phyloP scores from a whole-genome alignment of 116 monocot genomes.

The Posidonia oceanica region DNA sequence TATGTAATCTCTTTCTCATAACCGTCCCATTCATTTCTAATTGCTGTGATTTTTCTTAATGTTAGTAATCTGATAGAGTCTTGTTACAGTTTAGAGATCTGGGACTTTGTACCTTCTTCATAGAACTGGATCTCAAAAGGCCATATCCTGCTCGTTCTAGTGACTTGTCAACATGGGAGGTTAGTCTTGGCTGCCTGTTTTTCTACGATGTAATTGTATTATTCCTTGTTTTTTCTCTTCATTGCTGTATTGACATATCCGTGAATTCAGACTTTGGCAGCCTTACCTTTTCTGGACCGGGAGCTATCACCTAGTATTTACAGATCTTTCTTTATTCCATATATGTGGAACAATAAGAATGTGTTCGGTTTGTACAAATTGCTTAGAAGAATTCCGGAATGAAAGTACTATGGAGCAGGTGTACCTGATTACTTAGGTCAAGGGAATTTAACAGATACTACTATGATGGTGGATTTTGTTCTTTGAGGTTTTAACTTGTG shows the following conservation, averaged over 20 bases:
- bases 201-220: not conserved
- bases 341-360: constrained; percentile 66
- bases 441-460: too few species aligned
- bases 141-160: constrained; percentile 62
- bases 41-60: not conserved
- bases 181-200: constrained; percentile 10
- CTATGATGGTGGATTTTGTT: too few species aligned
- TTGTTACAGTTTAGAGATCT: constrained; percentile 49
- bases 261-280: constrained; percentile 59
- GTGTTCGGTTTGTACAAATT: constrained; percentile 87
- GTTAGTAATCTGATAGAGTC: not conserved
- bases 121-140: constrained; percentile 85
- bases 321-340: constrained; percentile 91
- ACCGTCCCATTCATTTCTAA: too few species aligned
- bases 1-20: constrained; percentile 36
- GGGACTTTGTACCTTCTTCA: constrained; percentile 51
- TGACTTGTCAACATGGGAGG: constrained; percentile 92
- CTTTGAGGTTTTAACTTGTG: too few species aligned
- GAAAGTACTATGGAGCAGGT: too few species aligned
- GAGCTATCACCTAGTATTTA: constrained; percentile 74
- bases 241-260: not conserved
- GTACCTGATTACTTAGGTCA: too few species aligned
- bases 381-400: constrained; percentile 39
- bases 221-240: not conserved
- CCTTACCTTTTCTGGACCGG: constrained; percentile 73